Base-by-base conservation (phyloP, 163 green algal genomes). In the Trebouxiophyceae sp. region DNA sequence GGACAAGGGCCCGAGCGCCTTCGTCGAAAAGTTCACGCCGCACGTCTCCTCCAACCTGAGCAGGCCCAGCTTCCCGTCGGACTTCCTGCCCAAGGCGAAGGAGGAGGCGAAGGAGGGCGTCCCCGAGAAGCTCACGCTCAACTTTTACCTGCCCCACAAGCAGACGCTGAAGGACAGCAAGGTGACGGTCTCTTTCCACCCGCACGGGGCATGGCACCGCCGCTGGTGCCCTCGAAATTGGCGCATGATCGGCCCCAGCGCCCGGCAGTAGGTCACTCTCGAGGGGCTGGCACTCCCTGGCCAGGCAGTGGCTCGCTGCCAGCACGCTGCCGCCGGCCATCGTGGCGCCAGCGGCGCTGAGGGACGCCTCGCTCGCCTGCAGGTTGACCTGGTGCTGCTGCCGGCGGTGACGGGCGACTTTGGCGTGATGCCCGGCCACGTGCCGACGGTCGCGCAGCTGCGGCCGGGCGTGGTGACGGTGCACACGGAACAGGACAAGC, bases 391-490 rank as follows among this genome's bases (percentile, higher is more conserved):
- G 47, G 89, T 95, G 24, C 77, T 94, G 45, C 69, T 99, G 24
- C 95, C 95, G 27, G 93, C 92, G 45, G 79, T 89, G 20, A 93
- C 92, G 45, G 95, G 95, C 54, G 87, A 97, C 75, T 97, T 99
- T 81, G 95, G 94, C 29, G 80, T 96, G n/a, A 95, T 97, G 79
- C 90, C 94, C 33, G 95, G 94, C 45, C 94, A 99, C 80, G 95
- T 99, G 27, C 92, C 95, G 12, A 94, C 89, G 32, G 91, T 98
- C 12, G 90, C 95, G 19, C 89, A 99, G 84, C 85, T 99, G 24
- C 84, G 84, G 64, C 94, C 95, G 2, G 95, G 95, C 16, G 69
- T 99, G 4, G 82, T 99, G 2, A 89, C 89, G 30, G 81, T 99
- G 19, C 82, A 96, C 65, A 88, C 79, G 29, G 84, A 93, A 65